Evolutionary conservation across 257 asterid species (phyloP).

Genomic region (Apocynum venetum): DNA sequence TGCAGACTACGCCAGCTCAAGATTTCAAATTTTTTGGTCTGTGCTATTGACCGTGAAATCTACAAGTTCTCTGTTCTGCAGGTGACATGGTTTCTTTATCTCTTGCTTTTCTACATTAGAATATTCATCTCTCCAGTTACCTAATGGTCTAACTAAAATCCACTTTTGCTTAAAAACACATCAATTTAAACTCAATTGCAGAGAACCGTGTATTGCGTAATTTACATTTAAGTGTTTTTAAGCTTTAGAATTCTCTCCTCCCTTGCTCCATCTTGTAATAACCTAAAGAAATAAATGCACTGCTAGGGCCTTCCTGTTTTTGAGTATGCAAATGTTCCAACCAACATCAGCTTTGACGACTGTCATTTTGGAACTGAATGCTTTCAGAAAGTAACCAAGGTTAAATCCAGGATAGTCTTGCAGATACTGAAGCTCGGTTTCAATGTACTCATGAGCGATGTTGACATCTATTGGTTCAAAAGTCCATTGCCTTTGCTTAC

Average conservation of each 20-base stretch:
- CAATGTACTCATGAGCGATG: conserved; percentile 50
- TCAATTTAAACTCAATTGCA: not conserved
- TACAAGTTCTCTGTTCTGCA: conserved; percentile 73
- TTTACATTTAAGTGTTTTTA: not conserved
- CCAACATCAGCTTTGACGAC: conserved; percentile 73
- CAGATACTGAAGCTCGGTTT: conserved; percentile 75
- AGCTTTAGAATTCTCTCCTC: not conserved
- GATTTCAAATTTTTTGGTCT: conserved; percentile 61
- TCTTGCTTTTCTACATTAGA: not conserved
- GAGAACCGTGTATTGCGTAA: not conserved
- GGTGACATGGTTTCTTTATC: conserved; percentile 38
- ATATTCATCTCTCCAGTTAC: not conserved
- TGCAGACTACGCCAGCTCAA: conserved; percentile 66
- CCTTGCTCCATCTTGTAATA: conserved; percentile 3
- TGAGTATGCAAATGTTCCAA: conserved; percentile 53
- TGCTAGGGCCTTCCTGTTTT: conserved; percentile 83
- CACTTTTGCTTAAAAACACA: not conserved
- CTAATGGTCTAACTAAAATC: not conserved
- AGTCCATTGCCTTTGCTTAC: conserved; percentile 69
- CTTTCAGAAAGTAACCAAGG: conserved; percentile 88
- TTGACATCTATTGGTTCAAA: conserved; percentile 48
- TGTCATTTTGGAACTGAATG: conserved; percentile 96
- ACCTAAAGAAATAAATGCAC: conserved; percentile 3
- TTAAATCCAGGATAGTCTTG: conserved; percentile 83
- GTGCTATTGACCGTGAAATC: conserved; percentile 73